Evolutionary conservation across 768 basidiomycete genomes (phyloP), one percentile per base, ranked within the genome.

Genomic region (Symmetrospora coprosmae): DNA sequence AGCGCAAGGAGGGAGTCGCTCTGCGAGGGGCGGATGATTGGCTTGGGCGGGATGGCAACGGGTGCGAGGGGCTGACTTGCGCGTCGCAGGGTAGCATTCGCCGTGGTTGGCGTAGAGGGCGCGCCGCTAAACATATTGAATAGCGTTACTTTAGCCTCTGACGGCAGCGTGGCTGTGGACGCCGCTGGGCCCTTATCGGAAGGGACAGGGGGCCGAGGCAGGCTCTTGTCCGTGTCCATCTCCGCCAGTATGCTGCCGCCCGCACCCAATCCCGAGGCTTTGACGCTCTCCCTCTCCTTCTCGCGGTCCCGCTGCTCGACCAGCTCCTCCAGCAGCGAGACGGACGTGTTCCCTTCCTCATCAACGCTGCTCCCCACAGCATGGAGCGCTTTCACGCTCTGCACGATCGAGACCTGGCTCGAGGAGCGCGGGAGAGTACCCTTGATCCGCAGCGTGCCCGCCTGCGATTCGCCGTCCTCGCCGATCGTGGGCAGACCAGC

Each of bases 401-500:
- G 7, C 3, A 58, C 43, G n/a, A n/a, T n/a, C 16, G n/a, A 25
- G 23, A 45, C 55, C 14, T 58, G 55, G 8, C 41, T 45, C 31
- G 55, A 39, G 16, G 55, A 58, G 14, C 35, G 4, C 41, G 23
- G 27, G 9, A 63, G 34, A 38, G 19, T n/a, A 39, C 33, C 51
- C 2, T 19, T 28, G 25, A 51, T 33, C 13, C 48, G 30, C 13
- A 64, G 30, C 23, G 68, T 69, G 1, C 68, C 68, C 7, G 69
- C 69, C 33, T 68, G 69, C 14, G 53, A 60, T 53, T 69, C 69
- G 6, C 69, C 69, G 40, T 69, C 69, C 51, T 69, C 69, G 19
- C 67, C 69, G 8, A 69, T 69, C 17, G 69, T 68, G 27, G 66
- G 66, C 43, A 69, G 63, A 5, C 30, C 43, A 25, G 9, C 14